Percentiles rank a stretch among this genome's conserved stretches.
Evolutionary conservation across 768 basidiomycete species (phyloP).

Genomic region (Lentinula guzmanii): DNA sequence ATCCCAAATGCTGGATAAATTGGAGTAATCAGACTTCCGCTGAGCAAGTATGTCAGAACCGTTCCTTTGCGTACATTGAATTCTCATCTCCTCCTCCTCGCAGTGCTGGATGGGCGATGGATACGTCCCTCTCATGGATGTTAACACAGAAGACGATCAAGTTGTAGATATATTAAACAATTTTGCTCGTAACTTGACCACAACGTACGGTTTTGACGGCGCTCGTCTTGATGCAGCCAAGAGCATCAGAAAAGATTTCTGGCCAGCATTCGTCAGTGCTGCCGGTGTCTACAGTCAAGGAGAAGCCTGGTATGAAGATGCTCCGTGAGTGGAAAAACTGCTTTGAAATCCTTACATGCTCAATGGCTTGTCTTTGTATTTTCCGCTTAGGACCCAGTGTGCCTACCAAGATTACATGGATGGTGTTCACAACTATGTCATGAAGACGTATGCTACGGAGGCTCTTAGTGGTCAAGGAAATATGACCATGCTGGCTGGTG

Average conservation of each 20-base stretch:
- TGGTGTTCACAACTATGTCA: background rate
- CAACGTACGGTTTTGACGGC: conserved; percentile 57
- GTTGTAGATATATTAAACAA: conserved; percentile 46
- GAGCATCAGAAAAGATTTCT: conserved; percentile 62
- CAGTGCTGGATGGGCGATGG: conserved; percentile 70
- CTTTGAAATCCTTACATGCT: background rate
- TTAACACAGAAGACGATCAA: conserved; percentile 59
- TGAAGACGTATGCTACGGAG: background rate
- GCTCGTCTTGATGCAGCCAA: conserved; percentile 60
- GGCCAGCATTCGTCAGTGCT: conserved; percentile 52
- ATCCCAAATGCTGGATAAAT: conserved; percentile 63
- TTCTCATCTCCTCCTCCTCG: background rate
- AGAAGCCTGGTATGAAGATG: conserved; percentile 25
- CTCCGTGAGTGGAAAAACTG: background rate
- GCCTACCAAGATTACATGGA: background rate
- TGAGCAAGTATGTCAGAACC: conserved; percentile 29
- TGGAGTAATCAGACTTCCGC: conserved; percentile 48
- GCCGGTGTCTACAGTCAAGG: conserved; percentile 72
- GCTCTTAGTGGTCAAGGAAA: background rate
- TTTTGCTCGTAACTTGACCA: conserved; percentile 56
- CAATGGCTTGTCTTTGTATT: background rate
- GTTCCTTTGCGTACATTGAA: background rate
- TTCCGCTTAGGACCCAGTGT: background rate
- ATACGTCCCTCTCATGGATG: conserved; percentile 54
- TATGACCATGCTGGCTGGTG: background rate